phyloP scores from a whole-genome alignment of 352 stramenopile species.

The Pythium sp. region DNA sequence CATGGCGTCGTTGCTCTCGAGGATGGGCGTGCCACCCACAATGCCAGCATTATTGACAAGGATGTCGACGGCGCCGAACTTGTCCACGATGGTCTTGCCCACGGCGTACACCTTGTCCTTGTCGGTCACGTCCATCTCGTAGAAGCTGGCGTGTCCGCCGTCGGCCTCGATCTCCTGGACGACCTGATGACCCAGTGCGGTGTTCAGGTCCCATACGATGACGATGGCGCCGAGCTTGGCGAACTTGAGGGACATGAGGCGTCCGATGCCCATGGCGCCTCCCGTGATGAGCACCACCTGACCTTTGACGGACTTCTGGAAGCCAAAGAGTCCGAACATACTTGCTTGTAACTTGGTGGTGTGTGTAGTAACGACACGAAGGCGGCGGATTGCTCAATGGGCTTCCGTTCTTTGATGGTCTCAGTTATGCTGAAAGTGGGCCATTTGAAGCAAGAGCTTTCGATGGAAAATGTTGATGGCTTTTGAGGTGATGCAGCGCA shows the following conservation, averaged over 20 bases:
- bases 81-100: conserved; percentile 28
- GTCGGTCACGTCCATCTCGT: conserved; percentile 38
- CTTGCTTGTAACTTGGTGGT: too few species aligned
- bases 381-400: too few species aligned
- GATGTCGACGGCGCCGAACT: conserved; percentile 38
- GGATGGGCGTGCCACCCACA: conserved; percentile 37
- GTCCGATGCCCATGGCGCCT: conserved; percentile 49
- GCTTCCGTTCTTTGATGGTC: too few species aligned
- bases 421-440: too few species aligned
- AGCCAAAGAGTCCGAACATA: too few species aligned
- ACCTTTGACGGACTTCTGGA: conserved; percentile 44
- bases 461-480: too few species aligned
- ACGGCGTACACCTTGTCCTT: conserved; percentile 26
- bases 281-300: conserved; percentile 55
- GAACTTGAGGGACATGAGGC: conserved; percentile 37
- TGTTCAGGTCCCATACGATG: conserved; percentile 41
- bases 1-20: too few species aligned
- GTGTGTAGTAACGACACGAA: too few species aligned
- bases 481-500: too few species aligned
- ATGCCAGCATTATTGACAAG: conserved; percentile 57
- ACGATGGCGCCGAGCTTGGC: conserved; percentile 34
- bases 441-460: too few species aligned
- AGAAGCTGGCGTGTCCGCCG: conserved; percentile 24
- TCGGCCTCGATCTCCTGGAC: conserved; percentile 31
- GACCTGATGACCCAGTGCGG: conserved; percentile 23